Conservation (phyloP, 768 basidiomycete genomes). For the Calvatia gigantea region DNA sequence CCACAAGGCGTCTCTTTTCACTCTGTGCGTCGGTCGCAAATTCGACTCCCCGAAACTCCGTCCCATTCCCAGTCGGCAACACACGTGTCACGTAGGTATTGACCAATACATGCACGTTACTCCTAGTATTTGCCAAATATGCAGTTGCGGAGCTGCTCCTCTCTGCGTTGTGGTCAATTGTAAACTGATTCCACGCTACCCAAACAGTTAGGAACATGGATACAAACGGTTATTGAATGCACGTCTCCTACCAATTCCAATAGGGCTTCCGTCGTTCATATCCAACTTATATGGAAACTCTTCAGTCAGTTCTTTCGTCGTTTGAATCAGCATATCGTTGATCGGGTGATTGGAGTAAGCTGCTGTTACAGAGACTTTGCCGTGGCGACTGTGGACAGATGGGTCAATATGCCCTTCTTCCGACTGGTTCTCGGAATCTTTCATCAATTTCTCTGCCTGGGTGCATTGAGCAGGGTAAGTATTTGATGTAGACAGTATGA, state of each 20-base stretch:
- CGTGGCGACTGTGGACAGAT: slow-evolving; percentile 5
- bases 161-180: slow-evolving; percentile 14
- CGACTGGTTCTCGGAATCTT: slow-evolving; percentile 11
- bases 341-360: slow-evolving; percentile 6
- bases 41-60: slow-evolving; percentile 13
- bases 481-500: neutral
- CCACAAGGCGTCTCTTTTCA: slow-evolving; percentile 13
- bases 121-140: slow-evolving; percentile 2
- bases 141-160: slow-evolving; percentile 15
- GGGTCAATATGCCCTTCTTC: slow-evolving; percentile 13
- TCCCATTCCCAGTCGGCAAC: slow-evolving; percentile 6
- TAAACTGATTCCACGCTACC: slow-evolving; percentile 12
- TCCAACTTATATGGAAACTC: slow-evolving; percentile 14
- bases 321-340: slow-evolving; percentile 7
- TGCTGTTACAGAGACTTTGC: slow-evolving; percentile 3
- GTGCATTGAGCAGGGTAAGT: neutral
- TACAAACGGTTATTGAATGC: neutral
- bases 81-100: slow-evolving; percentile 15
- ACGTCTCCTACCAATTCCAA: slow-evolving; percentile 13
- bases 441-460: neutral
- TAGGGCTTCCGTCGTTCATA: slow-evolving; percentile 12
- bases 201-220: neutral
- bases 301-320: neutral
- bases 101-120: slow-evolving; percentile 11
- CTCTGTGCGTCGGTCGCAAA: slow-evolving; percentile 8